Base-by-base conservation (phyloP, 106 monocot genomes). In the Ottelia alismoides region DNA sequence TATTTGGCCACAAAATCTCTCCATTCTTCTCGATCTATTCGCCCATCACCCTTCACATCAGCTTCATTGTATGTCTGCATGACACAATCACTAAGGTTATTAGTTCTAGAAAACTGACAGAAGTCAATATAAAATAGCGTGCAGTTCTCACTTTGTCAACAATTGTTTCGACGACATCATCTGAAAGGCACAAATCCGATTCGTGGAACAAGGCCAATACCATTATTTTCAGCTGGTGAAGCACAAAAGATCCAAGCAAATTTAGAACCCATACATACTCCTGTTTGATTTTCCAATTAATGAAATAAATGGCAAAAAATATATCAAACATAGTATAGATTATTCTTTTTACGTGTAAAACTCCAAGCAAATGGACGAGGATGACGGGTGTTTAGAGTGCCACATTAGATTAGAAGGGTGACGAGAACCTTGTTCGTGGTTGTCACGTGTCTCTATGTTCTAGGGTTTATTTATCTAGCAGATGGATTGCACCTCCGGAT, bases 181-280 rank as follows among this genome's bases (percentile, higher is more conserved):
- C 78, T 18, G 84, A 88, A 53, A 96, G 71, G 31, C 3, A 19
- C 25, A 96, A 51, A 53, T 96, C 84, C 55, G 88, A 96, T 61
- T 96, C 96, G 31, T 74, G 76, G 0, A 85, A 51, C 25, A 96
- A 72, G 48, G 96, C 96, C 47, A 82, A 19, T 6, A 96, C 96
- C 96, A 96, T 88, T 61, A 88, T 88, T 59, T 85, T 85, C 65
- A 96, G 61, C 88, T 94, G 73, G 30, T 14, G 2, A 55, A 43
- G 16, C n/a, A 7, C 10, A n/a, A 43, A 6, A 43, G 16, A 43
- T 43, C 16, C 40, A 43, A 43, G 40, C 16, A 16, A 16, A 43
- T 43, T 7, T 43, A 43, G 40, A 43, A 43, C 6, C 40, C 40
- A 43, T 43, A 7, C 10, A 16, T 43, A 43, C 6, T 7, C n/a